Evolutionary conservation across 2,329 filamentous ascomycete species (phyloP).

Genomic region (Ophidiomyces ophidiicola): DNA sequence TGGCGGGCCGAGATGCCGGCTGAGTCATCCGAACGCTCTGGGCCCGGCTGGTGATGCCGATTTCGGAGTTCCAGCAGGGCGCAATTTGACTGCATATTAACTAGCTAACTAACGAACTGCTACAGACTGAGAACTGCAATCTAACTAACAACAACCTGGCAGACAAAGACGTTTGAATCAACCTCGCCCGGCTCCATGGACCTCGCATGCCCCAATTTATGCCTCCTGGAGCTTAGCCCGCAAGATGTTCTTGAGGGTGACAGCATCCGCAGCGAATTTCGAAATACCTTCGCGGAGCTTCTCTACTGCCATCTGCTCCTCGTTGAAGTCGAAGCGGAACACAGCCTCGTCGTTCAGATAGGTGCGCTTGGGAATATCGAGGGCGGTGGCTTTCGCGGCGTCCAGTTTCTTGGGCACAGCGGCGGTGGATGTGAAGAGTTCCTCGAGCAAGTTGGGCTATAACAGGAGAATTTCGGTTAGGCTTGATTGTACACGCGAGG

Average conservation of each 20-base stretch:
- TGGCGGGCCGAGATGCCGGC: too few relatives aligned
- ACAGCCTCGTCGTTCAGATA: conserved; percentile 81
- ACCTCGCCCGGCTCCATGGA: too few relatives aligned
- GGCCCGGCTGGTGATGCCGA: too few relatives aligned
- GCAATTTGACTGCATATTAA: too few relatives aligned
- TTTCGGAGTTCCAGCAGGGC: too few relatives aligned
- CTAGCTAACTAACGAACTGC: too few relatives aligned
- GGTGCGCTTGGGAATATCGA: conserved; percentile 73
- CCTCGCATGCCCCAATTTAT: conserved; percentile 3
- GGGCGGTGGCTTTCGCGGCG: conserved; percentile 48
- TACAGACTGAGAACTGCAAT: too few relatives aligned
- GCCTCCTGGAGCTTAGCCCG: conserved; percentile 62
- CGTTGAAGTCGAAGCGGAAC: conserved; percentile 99
- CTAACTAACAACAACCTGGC: too few relatives aligned
- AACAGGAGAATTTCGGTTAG: not conserved
- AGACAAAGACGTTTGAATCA: too few relatives aligned
- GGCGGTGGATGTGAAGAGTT: conserved; percentile 73
- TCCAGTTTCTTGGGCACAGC: conserved; percentile 88
- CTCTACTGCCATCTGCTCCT: conserved; percentile 98
- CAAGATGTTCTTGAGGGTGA: conserved; percentile 86
- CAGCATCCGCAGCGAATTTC: conserved; percentile 94
- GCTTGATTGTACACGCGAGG: too few relatives aligned
- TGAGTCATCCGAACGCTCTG: too few relatives aligned
- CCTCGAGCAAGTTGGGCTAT: conserved; percentile 86
- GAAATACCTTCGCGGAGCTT: conserved; percentile 99